phyloP scores from a whole-genome alignment of 1,139 yeast species.

The Suhomyces bolitotheri region DNA sequence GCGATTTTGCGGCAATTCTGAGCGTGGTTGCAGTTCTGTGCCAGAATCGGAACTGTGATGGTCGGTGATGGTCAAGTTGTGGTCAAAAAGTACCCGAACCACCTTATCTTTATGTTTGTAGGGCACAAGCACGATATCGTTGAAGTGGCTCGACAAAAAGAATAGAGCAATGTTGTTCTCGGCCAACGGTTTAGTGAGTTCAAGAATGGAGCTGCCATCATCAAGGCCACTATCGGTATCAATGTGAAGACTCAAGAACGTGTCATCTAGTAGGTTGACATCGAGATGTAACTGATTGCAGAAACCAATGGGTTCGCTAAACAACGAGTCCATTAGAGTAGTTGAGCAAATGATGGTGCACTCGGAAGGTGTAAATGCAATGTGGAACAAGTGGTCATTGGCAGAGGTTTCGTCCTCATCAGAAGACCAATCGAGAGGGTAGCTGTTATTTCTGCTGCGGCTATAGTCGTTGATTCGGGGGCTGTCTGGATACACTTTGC shows the following conservation, averaged over 20 bases:
- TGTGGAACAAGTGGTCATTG: slow-evolving; percentile 46
- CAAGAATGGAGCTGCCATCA: slow-evolving; percentile 54
- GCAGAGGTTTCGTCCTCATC: slow-evolving; percentile 16
- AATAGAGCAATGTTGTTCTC: slow-evolving; percentile 59
- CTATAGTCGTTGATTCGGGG: background rate
- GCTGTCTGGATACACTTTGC: slow-evolving; percentile 12
- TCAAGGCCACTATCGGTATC: slow-evolving; percentile 62
- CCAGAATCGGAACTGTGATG: slow-evolving; percentile 26
- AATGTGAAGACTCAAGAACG: slow-evolving; percentile 56
- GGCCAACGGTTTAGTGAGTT: slow-evolving; percentile 61
- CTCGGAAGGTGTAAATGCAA: slow-evolving; percentile 58
- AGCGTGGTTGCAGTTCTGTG: background rate
- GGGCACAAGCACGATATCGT: slow-evolving; percentile 68
- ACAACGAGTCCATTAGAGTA: slow-evolving; percentile 35
- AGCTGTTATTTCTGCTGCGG: slow-evolving; percentile 2
- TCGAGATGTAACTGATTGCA: slow-evolving; percentile 28
- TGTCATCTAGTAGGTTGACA: slow-evolving; percentile 46
- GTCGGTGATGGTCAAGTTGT: slow-evolving; percentile 48
- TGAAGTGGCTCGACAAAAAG: slow-evolving; percentile 64
- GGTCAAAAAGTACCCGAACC: slow-evolving; percentile 41
- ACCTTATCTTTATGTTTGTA: slow-evolving; percentile 44
- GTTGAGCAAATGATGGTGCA: slow-evolving; percentile 56
- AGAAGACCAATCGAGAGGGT: background rate
- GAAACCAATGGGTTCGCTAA: slow-evolving; percentile 35
- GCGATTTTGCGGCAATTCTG: background rate